Conservation (phyloP, 2,329 filamentous ascomycete genomes). For the Beauveria scarabaeidicola region DNA sequence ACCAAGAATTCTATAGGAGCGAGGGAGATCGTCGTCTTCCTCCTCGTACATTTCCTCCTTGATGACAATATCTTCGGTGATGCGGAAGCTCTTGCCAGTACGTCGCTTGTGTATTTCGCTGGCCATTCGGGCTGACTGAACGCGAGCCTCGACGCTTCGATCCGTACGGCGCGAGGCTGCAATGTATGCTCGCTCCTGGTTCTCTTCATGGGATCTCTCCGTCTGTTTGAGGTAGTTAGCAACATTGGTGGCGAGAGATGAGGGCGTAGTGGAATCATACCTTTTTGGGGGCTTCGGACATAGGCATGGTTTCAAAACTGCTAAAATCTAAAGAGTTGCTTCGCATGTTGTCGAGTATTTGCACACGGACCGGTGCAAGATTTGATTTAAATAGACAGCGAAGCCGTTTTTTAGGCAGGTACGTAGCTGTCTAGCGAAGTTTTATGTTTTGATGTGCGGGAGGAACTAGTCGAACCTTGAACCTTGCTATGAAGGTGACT, state of each 20-base stretch:
- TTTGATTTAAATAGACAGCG: not conserved
- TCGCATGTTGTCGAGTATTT: not conserved
- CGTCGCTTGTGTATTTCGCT: slow-evolving; percentile 87
- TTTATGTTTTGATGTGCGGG: not conserved
- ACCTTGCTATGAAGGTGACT: not conserved
- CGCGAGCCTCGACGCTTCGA: slow-evolving; percentile 74
- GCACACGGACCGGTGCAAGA: not conserved
- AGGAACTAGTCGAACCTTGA: not conserved
- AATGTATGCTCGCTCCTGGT: slow-evolving; percentile 83
- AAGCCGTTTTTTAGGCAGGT: not conserved
- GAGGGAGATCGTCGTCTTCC: slow-evolving; percentile 72
- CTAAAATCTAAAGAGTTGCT: slow-evolving; percentile 7
- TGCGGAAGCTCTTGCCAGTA: slow-evolving; percentile 72
- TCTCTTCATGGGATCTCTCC: slow-evolving; percentile 70
- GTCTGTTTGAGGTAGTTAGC: slow-evolving; percentile 37
- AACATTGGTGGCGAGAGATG: not conserved
- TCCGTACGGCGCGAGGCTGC: slow-evolving; percentile 83
- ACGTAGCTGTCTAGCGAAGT: not conserved
- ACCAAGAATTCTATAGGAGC: slow-evolving; percentile 55
- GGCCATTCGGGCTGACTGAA: slow-evolving; percentile 78
- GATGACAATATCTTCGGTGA: slow-evolving; percentile 77
- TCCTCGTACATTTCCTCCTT: slow-evolving; percentile 97
- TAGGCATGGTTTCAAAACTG: slow-evolving; percentile 3
- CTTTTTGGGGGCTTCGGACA: slow-evolving; percentile 6
- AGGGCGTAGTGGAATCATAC: not conserved